A percentile compares a stretch with the other conserved stretches of the same genome.
Conservation (phyloP, 2,329 filamentous ascomycete species). For the Penicillium italicum region DNA sequence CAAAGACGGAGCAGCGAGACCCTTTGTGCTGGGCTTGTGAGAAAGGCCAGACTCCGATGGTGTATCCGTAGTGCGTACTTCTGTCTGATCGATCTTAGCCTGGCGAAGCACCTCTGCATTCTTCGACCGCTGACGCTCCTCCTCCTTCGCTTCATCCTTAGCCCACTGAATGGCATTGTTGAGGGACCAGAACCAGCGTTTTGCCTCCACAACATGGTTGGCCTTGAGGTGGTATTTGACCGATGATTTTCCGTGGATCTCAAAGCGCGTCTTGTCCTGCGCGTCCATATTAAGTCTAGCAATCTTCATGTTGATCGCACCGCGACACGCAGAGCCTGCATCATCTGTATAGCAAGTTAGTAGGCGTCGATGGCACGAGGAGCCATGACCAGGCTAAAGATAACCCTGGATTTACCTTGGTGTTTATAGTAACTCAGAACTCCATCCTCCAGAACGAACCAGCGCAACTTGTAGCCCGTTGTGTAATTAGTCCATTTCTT, state of each 20-base stretch:
- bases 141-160: constrained; percentile 93
- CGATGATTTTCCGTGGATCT: constrained; percentile 96
- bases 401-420: constrained; percentile 53
- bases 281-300: constrained; percentile 92
- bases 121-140: constrained; percentile 70
- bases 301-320: constrained; percentile 98
- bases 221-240: constrained; percentile 98
- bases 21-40: constrained; percentile 36
- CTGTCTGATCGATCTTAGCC: constrained; percentile 71
- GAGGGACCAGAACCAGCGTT: constrained; percentile 97
- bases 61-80: constrained; percentile 48
- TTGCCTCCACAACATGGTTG: constrained; percentile 96
- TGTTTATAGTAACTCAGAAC: constrained; percentile 99
- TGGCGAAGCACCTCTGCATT: constrained; percentile 73
- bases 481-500: constrained; percentile 99
- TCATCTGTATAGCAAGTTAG: constrained; percentile 57
- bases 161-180: constrained; percentile 99
- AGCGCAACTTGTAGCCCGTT: constrained; percentile 90
- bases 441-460: constrained; percentile 97
- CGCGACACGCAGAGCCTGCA: constrained; percentile 89
- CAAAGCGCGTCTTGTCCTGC: constrained; percentile 95
- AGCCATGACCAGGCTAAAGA: constrained; percentile 15
- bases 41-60: constrained; percentile 39
- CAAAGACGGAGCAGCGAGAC: constrained; percentile 36
- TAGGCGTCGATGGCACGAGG: background rate